phyloP scores from a whole-genome alignment of 2,329 filamentous ascomycete species.

The Elsinoe australis region DNA sequence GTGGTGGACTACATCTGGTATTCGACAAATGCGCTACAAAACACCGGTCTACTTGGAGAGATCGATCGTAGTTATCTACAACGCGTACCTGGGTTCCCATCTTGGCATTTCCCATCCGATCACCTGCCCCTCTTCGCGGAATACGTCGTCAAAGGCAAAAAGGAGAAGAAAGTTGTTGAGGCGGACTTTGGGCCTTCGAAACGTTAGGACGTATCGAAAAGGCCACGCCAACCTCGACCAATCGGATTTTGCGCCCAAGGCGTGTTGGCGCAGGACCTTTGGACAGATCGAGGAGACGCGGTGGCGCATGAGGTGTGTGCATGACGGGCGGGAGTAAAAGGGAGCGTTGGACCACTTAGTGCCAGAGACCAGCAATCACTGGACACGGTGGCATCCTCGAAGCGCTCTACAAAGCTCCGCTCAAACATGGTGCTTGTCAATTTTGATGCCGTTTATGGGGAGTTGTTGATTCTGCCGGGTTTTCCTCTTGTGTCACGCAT shows the following conservation, averaged over 20 bases:
- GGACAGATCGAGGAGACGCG: too few relatives aligned
- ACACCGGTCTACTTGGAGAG: constrained; percentile 74
- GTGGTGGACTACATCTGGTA: constrained; percentile 99
- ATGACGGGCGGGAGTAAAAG: constrained; percentile 14
- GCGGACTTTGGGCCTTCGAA: constrained; percentile 29
- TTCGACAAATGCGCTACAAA: constrained; percentile 79
- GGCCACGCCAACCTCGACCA: too few relatives aligned
- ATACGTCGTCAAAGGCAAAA: constrained; percentile 80
- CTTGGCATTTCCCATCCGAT: constrained; percentile 89
- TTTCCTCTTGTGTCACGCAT: constrained; percentile 15
- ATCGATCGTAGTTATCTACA: constrained; percentile 80
- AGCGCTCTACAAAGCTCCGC: too few relatives aligned
- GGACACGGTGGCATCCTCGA: too few relatives aligned
- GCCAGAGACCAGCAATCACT: constrained; percentile 1
- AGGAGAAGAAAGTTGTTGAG: constrained; percentile 48
- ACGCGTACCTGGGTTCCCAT: constrained; percentile 82
- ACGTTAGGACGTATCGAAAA: constrained; percentile 2
- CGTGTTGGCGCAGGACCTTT: too few relatives aligned
- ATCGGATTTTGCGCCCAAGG: too few relatives aligned
- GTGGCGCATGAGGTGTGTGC: too few relatives aligned
- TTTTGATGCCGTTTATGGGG: constrained; percentile 13
- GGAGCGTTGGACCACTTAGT: neutral
- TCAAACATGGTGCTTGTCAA: neutral
- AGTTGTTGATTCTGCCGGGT: constrained; percentile 14
- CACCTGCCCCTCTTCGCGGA: constrained; percentile 85